Base-by-base conservation (phyloP, 768 basidiomycete species). In the Erythrobasidium yunnanense region DNA sequence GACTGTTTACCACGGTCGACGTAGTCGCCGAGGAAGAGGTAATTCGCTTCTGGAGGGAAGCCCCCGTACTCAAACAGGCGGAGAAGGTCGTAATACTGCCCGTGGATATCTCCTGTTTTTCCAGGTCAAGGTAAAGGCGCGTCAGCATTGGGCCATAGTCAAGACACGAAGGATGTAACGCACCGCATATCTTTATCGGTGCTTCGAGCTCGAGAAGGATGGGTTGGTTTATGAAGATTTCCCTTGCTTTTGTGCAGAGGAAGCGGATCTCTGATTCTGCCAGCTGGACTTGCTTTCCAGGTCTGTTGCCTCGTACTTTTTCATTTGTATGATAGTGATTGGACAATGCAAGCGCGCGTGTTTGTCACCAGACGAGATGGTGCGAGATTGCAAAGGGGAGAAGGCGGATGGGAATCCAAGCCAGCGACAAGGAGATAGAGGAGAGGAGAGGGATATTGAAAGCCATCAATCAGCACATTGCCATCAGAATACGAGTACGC, bases 191-290 rank as follows among this genome's bases (percentile, higher is more conserved):
- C 85, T 99, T 99, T 80, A 99, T 97, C 72, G 93, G 93, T 55
- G 93, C 95, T 78, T 97, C 95, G 71, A 97, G 81, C 79, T 97
- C 93, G 77, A 97, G 83, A 68, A 97, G 81, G 76, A 97, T 96
- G 69, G 93, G 93, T 77, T 99, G 93, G 79, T 88, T 89, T 79
- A 99, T 96, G 81, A 99, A 96, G 76, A 99, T 96, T 79, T 99
- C 95, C 72, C 93, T 82, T 55, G 92, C 92, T 81, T 90, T 95
- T 75, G 91, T 95, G 81, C 93, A 99, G 70, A 99, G 83, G 77
- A 92, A 90, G 78, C 91, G 93, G 83, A 99, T 97, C 81, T 99
- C 93, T 81, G 92, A 95, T 78, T 99, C 93, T 76, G 90, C 88
- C 71, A 99, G 82, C 76, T 92, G 90, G 52, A 99, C 93, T 47